A percentile compares a stretch with the other conserved stretches of the same genome.
phyloP scores from a whole-genome alignment of 208 protist genomes.

The Zelonia costaricensis region DNA sequence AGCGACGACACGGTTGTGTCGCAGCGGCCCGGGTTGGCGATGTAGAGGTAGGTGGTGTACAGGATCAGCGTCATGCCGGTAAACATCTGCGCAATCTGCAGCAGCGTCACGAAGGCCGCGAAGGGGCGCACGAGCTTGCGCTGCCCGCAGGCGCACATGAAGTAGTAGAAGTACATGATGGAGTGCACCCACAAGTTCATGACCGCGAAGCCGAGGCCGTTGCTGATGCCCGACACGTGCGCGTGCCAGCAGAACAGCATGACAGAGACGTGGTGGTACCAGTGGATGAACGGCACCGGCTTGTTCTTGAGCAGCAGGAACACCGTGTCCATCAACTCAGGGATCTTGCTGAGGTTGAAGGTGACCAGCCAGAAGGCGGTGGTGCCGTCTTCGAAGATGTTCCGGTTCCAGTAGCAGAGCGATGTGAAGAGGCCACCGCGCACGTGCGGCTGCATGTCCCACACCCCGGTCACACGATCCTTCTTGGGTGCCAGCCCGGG shows the following conservation, averaged over 20 bases:
- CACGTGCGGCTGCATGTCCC: slow-evolving; percentile 29
- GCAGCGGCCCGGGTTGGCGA: slow-evolving; percentile 41
- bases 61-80: slow-evolving; percentile 35
- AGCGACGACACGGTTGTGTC: slow-evolving; percentile 31
- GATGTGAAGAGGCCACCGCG: slow-evolving; percentile 50
- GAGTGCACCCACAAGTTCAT: slow-evolving; percentile 95
- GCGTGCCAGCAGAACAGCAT: slow-evolving; percentile 90
- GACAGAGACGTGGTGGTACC: slow-evolving; percentile 94
- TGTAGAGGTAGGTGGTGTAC: slow-evolving; percentile 36
- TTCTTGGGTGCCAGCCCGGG: slow-evolving; percentile 33
- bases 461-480: slow-evolving; percentile 21
- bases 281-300: slow-evolving; percentile 85
- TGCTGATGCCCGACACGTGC: slow-evolving; percentile 49
- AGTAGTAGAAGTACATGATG: slow-evolving; percentile 96
- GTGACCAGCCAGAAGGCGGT: slow-evolving; percentile 63
- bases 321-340: slow-evolving; percentile 85
- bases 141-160: slow-evolving; percentile 59
- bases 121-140: slow-evolving; percentile 62
- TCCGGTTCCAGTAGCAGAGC: slow-evolving; percentile 57
- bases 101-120: slow-evolving; percentile 78
- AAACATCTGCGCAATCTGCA: slow-evolving; percentile 93
- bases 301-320: slow-evolving; percentile 79
- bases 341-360: slow-evolving; percentile 84
- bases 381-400: slow-evolving; percentile 44
- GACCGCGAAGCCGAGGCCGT: slow-evolving; percentile 72